Evolutionary conservation across 192 early-diverging fungal genomes (phyloP).

Genomic region (Dissophora ornata): DNA sequence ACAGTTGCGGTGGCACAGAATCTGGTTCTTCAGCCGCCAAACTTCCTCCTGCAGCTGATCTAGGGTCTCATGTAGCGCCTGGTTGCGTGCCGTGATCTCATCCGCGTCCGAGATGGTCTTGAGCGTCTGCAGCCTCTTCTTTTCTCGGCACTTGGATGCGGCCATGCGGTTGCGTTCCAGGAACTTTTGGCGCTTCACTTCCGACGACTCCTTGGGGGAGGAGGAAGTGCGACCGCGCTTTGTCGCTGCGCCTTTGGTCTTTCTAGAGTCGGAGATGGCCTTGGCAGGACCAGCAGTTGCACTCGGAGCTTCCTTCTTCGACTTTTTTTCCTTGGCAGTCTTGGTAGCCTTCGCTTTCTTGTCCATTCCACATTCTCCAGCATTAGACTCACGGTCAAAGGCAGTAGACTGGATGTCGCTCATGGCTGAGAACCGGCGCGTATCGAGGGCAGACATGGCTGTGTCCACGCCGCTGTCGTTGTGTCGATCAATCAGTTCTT

Average conservation of each 20-base stretch:
- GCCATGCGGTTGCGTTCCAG: slow-evolving; percentile 56
- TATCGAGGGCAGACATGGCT: slow-evolving; percentile 12
- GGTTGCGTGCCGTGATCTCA: slow-evolving; percentile 37
- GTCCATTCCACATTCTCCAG: too few relatives aligned
- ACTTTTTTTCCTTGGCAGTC: slow-evolving; percentile 3
- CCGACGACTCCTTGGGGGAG: slow-evolving; percentile 23
- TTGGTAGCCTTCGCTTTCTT: background rate
- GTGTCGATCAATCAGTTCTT: background rate
- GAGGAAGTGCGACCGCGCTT: too few relatives aligned
- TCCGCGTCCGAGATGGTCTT: slow-evolving; percentile 47
- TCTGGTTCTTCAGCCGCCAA: slow-evolving; percentile 40
- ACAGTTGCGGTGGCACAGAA: slow-evolving; percentile 40
- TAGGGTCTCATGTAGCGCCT: slow-evolving; percentile 34
- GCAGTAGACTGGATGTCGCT: slow-evolving; percentile 3
- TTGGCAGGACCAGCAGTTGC: too few relatives aligned
- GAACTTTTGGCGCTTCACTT: slow-evolving; percentile 50
- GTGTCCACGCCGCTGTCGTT: background rate
- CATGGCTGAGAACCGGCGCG: slow-evolving; percentile 15
- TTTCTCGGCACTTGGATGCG: slow-evolving; percentile 44
- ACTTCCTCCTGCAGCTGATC: slow-evolving; percentile 40
- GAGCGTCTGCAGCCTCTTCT: slow-evolving; percentile 47
- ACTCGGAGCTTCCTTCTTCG: slow-evolving; percentile 18
- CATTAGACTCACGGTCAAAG: background rate
- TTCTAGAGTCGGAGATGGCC: background rate
- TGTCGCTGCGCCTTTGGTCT: slow-evolving; percentile 1